phyloP scores from a whole-genome alignment of 2,329 filamentous ascomycete genomes.

The Calonectria leucothoes region DNA sequence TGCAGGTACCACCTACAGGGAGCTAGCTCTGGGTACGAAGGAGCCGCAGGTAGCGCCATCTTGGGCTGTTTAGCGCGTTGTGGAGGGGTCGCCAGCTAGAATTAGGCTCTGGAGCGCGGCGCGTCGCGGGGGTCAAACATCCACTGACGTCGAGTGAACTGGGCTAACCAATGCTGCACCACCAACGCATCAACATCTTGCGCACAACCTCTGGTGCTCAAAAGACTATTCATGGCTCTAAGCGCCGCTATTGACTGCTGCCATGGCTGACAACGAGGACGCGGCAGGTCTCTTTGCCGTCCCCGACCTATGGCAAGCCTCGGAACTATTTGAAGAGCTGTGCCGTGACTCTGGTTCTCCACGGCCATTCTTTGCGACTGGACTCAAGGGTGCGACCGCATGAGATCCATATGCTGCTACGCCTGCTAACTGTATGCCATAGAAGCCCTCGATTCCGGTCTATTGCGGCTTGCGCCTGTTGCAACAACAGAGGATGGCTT shows the following conservation, averaged over 20 bases:
- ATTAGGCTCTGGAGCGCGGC: slow-evolving; percentile 14
- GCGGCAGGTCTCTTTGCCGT: slow-evolving; percentile 71
- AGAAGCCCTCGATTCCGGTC: slow-evolving; percentile 27
- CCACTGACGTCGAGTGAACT: slow-evolving; percentile 6
- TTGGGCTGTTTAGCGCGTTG: slow-evolving; percentile 5
- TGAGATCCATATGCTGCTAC: not conserved
- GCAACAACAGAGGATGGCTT: slow-evolving; percentile 44
- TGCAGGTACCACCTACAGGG: not conserved
- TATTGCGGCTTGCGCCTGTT: slow-evolving; percentile 35
- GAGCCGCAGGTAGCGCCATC: not conserved
- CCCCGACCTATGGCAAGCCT: slow-evolving; percentile 69
- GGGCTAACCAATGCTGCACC: not conserved
- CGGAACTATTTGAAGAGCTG: slow-evolving; percentile 58
- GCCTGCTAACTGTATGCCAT: slow-evolving; percentile 4
- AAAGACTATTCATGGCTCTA: slow-evolving; percentile 26
- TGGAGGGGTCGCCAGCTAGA: slow-evolving; percentile 9
- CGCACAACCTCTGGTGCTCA: not conserved
- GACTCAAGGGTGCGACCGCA: slow-evolving; percentile 46
- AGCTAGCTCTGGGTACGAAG: not conserved
- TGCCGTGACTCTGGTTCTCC: slow-evolving; percentile 26
- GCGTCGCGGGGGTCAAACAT: slow-evolving; percentile 34
- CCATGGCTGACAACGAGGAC: slow-evolving; percentile 53
- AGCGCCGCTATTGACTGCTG: slow-evolving; percentile 13
- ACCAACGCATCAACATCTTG: slow-evolving; percentile 11
- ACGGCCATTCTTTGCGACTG: slow-evolving; percentile 57